phyloP scores from a whole-genome alignment of 345 rosid species.

The Hibiscus syriacus region DNA sequence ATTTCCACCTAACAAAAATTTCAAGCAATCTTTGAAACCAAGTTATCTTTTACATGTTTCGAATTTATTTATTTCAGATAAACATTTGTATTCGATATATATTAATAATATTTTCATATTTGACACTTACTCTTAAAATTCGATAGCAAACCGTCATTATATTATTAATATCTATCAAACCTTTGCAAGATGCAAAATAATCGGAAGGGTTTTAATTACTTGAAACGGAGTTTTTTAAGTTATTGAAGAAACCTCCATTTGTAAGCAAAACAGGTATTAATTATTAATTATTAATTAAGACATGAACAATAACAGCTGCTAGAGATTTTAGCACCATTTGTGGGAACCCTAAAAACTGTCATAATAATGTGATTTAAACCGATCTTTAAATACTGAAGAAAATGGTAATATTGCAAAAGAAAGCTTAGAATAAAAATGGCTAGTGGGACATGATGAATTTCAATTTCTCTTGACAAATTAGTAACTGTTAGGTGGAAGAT shows the following conservation, averaged over 20 bases:
- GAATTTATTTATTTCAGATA: neutral
- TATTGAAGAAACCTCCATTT: neutral
- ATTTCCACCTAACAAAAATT: conserved; percentile 6
- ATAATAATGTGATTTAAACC: neutral
- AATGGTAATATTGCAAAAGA: neutral
- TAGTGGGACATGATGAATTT: conserved; percentile 2
- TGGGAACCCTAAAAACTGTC: neutral
- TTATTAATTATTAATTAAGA: neutral
- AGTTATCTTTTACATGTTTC: neutral
- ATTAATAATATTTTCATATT: too few species aligned
- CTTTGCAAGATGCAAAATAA: too few species aligned
- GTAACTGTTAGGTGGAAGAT: conserved; percentile 7
- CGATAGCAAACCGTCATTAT: too few species aligned
- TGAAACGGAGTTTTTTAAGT: neutral
- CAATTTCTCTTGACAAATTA: conserved; percentile 5
- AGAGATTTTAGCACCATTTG: neutral
- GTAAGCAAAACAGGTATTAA: neutral
- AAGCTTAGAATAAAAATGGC: neutral
- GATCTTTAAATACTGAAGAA: neutral
- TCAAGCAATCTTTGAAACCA: neutral
- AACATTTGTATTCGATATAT: too few species aligned
- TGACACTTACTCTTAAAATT: too few species aligned
- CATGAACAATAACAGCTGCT: neutral
- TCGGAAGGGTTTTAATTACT: too few species aligned
- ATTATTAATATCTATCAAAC: too few species aligned